Evolutionary conservation across 2,329 filamentous ascomycete species (phyloP).

Genomic region (Ophiostoma novo-ulmi): DNA sequence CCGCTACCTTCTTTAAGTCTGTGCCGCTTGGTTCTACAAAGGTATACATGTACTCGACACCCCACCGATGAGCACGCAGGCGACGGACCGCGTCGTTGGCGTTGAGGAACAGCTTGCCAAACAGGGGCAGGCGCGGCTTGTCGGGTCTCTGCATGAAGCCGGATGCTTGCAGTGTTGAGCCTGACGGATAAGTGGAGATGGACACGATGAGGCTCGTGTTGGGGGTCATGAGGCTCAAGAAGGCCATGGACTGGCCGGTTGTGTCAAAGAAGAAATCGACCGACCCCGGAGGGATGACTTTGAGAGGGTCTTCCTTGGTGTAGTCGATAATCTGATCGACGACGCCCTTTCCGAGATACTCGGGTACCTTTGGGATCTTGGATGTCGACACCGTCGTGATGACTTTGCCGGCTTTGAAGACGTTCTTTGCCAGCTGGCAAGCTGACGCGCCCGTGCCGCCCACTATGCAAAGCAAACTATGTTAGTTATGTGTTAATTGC

Average conservation of each 20-base stretch:
- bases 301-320: constrained; percentile 34
- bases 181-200: constrained; percentile 18
- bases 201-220: constrained; percentile 11
- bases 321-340: constrained; percentile 52
- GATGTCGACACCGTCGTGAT: constrained; percentile 50
- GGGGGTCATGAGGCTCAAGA: constrained; percentile 6
- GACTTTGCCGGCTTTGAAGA: constrained; percentile 44
- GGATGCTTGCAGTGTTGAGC: constrained; percentile 2
- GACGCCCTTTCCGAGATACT: constrained; percentile 38
- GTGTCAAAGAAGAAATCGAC: constrained; percentile 22
- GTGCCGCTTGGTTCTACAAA: constrained; percentile 14
- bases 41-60: constrained; percentile 18
- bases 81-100: constrained; percentile 10
- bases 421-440: constrained; percentile 47
- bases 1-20: neutral
- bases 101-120: neutral
- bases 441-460: constrained; percentile 44
- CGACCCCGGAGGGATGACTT: constrained; percentile 8
- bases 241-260: constrained; percentile 18
- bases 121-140: constrained; percentile 2
- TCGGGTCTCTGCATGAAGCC: constrained; percentile 8
- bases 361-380: constrained; percentile 37
- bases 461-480: constrained; percentile 29
- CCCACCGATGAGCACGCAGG: constrained; percentile 19
- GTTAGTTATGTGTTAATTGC: neutral